A percentile compares a stretch with the other conserved stretches of the same genome.
Conservation (phyloP, 345 rosid genomes). For the Erucastrum elatum region DNA sequence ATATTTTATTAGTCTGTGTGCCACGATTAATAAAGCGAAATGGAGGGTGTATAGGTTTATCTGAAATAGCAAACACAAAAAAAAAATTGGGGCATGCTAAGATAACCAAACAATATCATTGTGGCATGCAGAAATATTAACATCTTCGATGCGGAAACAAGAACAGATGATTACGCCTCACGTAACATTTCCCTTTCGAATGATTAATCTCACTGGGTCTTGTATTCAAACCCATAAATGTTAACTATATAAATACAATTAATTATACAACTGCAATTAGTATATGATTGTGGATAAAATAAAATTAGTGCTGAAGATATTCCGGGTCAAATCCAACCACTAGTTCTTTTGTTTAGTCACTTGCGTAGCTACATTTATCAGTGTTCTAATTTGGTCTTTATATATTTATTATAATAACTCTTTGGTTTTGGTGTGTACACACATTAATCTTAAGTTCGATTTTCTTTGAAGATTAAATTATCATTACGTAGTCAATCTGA, state of each 20-base stretch:
- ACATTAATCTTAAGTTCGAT: too few relatives aligned
- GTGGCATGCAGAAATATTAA: not conserved
- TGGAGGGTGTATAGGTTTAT: too few relatives aligned
- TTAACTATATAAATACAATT: not conserved
- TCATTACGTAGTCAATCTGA: too few relatives aligned
- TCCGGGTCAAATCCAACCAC: not conserved
- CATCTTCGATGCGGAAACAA: constrained; percentile 6
- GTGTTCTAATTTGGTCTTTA: not conserved
- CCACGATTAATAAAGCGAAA: too few relatives aligned
- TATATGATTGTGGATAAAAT: not conserved
- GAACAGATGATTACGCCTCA: constrained; percentile 23
- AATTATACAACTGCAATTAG: not conserved
- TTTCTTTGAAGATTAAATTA: too few relatives aligned
- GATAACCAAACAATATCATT: not conserved
- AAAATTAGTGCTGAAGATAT: not conserved
- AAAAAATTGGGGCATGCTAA: not conserved
- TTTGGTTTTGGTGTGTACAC: too few relatives aligned
- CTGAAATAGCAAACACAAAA: not conserved
- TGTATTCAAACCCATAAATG: not conserved
- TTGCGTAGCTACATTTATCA: constrained; percentile 16
- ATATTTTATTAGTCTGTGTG: too few relatives aligned
- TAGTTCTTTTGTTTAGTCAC: not conserved
- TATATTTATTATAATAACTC: too few relatives aligned
- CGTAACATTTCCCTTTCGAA: constrained; percentile 18
- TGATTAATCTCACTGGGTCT: constrained; percentile 6